These are phyloP conservation scores for Pisolithus microcarpus DNA, from an alignment of 768 basidiomycete species.

Conservation along the genomic window DNA sequence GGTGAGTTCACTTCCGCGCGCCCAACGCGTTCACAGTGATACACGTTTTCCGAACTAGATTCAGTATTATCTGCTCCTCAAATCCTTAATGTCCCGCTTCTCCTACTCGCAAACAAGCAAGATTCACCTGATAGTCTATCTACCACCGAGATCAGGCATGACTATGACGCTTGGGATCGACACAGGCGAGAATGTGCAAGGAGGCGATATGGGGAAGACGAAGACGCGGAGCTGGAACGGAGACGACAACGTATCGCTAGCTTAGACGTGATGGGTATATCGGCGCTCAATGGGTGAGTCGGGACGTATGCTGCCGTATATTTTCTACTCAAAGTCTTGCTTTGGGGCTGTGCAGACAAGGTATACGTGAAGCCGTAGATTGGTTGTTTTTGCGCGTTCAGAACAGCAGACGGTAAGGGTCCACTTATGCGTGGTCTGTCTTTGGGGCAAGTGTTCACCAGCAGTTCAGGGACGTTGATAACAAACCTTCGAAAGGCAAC, in stretches of 20 bases:
- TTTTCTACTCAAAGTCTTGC: too few relatives aligned
- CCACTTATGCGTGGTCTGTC: too few relatives aligned
- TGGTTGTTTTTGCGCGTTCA: conserved; percentile 94
- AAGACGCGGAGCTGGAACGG: conserved; percentile 37
- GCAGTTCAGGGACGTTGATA: background rate
- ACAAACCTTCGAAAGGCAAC: background rate
- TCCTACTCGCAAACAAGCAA: conserved; percentile 95
- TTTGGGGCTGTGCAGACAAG: conserved; percentile 47
- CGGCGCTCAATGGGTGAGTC: conserved; percentile 81
- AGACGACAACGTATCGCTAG: conserved; percentile 60
- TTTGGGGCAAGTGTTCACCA: background rate
- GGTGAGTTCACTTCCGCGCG: conserved; percentile 45
- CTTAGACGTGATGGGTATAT: conserved; percentile 84
- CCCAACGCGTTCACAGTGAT: conserved; percentile 9
- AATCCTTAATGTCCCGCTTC: conserved; percentile 81
- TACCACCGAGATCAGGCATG: conserved; percentile 84
- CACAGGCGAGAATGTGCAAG: conserved; percentile 64
- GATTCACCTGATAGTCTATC: conserved; percentile 75
- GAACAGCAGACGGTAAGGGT: conserved; percentile 63
- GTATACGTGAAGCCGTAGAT: conserved; percentile 83
- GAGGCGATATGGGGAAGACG: conserved; percentile 41
- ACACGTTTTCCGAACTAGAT: conserved; percentile 38
- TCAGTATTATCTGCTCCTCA: conserved; percentile 82
- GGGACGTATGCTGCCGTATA: background rate
- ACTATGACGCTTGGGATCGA: conserved; percentile 84